Evolutionary conservation across 1,284 basidiomycete species (phyloP).

Genomic region (Ustilago curta): DNA sequence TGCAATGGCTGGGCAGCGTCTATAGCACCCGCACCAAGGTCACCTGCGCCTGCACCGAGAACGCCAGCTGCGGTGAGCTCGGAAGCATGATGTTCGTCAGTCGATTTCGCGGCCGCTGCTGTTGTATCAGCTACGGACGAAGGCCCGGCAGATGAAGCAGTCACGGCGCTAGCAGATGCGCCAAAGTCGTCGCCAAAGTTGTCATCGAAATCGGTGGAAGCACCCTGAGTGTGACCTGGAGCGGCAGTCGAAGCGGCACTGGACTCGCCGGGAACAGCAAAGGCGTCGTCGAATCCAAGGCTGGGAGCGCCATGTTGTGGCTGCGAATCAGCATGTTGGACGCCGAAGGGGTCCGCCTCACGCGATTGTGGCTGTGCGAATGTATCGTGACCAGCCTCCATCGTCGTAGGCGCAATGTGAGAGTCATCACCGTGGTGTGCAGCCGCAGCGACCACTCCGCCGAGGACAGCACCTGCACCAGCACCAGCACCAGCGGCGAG

Average conservation of each 20-base stretch:
- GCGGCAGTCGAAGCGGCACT: constrained; percentile 60
- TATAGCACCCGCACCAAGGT: constrained; percentile 14
- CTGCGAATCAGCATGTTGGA: constrained; percentile 23
- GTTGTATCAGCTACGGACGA: constrained; percentile 5
- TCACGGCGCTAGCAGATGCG: constrained; percentile 23
- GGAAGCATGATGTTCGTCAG: constrained; percentile 23
- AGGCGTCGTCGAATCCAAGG: constrained; percentile 74
- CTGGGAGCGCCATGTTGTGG: constrained; percentile 13
- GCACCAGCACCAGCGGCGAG: constrained; percentile 60
- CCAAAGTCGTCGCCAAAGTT: constrained; percentile 68
- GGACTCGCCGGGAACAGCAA: constrained; percentile 71
- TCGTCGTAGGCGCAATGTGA: background rate
- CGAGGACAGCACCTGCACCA: constrained; percentile 60
- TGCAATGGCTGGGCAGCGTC: constrained; percentile 21
- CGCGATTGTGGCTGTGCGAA: constrained; percentile 13
- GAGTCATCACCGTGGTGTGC: constrained; percentile 20
- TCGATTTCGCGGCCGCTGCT: constrained; percentile 65
- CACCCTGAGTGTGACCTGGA: constrained; percentile 11
- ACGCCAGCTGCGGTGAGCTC: constrained; percentile 26
- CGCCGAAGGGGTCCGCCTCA: constrained; percentile 57
- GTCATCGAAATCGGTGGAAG: constrained; percentile 51
- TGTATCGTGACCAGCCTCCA: background rate
- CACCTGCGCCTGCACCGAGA: constrained; percentile 16
- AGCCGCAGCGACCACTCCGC: constrained; percentile 67
- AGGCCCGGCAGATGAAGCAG: constrained; percentile 3